Percentiles rank a stretch among this genome's conserved stretches.
phyloP scores from a whole-genome alignment of 2,329 filamentous ascomycete species.

The Pseudopithomyces chartarum region DNA sequence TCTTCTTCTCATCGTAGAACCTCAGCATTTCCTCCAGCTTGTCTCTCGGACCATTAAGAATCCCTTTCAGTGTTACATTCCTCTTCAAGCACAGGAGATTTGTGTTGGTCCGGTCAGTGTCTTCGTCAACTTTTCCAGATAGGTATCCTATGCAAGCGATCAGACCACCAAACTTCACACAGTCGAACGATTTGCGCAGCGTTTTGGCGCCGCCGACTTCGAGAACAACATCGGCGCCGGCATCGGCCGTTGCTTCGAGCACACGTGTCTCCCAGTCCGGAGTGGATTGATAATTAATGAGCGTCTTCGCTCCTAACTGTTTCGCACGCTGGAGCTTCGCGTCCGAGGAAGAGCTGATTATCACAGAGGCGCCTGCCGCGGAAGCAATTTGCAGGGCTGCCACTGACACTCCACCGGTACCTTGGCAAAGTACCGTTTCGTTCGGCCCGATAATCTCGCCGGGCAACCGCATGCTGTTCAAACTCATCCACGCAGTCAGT shows the following conservation, averaged over 20 bases:
- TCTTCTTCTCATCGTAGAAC: constrained; percentile 49
- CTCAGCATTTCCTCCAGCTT: constrained; percentile 52
- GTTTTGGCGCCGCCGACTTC: constrained; percentile 59
- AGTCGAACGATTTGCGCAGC: constrained; percentile 52
- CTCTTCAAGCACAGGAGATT: constrained; percentile 61
- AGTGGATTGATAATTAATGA: constrained; percentile 65
- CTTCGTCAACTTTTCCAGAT: constrained; percentile 60
- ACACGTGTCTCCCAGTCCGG: constrained; percentile 66
- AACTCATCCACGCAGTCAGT: constrained; percentile 68
- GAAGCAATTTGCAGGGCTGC: constrained; percentile 48
- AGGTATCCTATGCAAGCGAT: constrained; percentile 51
- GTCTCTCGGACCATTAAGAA: constrained; percentile 67
- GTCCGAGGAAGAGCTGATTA: constrained; percentile 64
- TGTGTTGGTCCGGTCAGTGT: constrained; percentile 61
- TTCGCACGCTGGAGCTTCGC: constrained; percentile 59
- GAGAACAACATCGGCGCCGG: constrained; percentile 56
- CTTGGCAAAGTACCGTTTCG: constrained; percentile 48
- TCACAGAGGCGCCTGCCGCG: constrained; percentile 52
- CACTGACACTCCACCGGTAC: constrained; percentile 51
- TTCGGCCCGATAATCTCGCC: constrained; percentile 54
- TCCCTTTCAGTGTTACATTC: constrained; percentile 61
- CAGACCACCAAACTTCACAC: constrained; percentile 48
- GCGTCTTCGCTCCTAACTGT: constrained; percentile 61
- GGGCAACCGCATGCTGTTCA: constrained; percentile 64
- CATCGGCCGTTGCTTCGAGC: constrained; percentile 49